Evolutionary conservation across 805 yeast genomes (phyloP), one percentile per base, ranked within the genome.

Genomic region (Kuraishia cidri): DNA sequence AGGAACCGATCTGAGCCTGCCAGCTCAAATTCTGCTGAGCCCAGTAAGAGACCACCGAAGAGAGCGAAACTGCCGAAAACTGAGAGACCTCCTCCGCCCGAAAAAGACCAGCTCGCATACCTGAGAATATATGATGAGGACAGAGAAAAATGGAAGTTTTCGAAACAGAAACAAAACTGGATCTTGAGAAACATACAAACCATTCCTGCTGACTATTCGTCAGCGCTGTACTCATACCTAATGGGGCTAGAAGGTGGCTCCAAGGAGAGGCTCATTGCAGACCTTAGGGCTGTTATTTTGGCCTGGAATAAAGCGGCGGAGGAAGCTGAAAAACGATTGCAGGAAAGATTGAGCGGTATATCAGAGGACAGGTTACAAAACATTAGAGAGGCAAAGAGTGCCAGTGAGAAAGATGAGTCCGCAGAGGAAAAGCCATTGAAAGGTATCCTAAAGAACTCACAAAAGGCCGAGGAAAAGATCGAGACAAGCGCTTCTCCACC

Each of bases 81-180:
- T 17, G 81, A 80, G 46, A 66, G 85, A 34, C 62, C 64, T 1
- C 78, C 85, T 2, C 82, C 86, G 1, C 87, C 86, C 22, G 90
- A 79, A 41, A 75, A 71, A 40, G 94, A 83, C 45, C 92, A 83
- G 50, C 61, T 79, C 23, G 71, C 60, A 1, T 83, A 83, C 47
- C 55, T 83, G 43, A 66, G 71, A 36, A 77, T 69, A 34, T 84
- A 66, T 46, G 50, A 58, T 4, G 64, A 66, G 9, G 84, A 79
- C 40, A 59, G 54, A 37, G 72, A 58, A 0, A 63, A 67, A 37
- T 84, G 94, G 94, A 84, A 84, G 60, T 84, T 84, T 52, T 78
- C 86, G 37, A 84, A 84, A 47, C 88, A 79, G 60, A 83, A 84
- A 42, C 94, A 84, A 54, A 83, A 83, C 48, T 84, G 94, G 94